Conservation (phyloP, 352 stramenopile species). For the Pythium myriotylum region DNA sequence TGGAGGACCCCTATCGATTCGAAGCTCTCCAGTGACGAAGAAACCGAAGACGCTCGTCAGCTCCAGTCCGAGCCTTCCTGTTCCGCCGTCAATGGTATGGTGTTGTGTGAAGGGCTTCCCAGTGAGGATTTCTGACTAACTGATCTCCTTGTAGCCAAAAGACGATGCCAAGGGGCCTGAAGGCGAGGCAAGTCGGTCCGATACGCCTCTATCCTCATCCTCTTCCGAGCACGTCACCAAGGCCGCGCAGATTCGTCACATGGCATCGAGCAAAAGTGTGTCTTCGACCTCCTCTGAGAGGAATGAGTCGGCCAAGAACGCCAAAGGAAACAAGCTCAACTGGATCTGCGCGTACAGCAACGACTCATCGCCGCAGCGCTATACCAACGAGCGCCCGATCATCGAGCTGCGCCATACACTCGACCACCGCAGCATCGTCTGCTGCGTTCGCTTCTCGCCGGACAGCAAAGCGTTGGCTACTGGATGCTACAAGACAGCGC, state of each 20-base stretch:
- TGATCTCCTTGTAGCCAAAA: too few relatives aligned
- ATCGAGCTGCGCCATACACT: constrained; percentile 84
- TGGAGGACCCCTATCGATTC: constrained; percentile 28
- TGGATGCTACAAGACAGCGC: constrained; percentile 80
- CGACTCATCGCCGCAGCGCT: constrained; percentile 56
- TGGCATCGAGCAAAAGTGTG: too few relatives aligned
- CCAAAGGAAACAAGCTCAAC: constrained; percentile 76
- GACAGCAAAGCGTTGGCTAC: constrained; percentile 84
- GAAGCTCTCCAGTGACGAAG: constrained; percentile 63
- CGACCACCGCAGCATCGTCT: constrained; percentile 86
- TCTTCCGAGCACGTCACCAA: too few relatives aligned
- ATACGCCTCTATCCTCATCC: too few relatives aligned
- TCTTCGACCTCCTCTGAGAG: too few relatives aligned
- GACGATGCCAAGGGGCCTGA: too few relatives aligned
- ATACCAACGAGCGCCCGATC: constrained; percentile 67
- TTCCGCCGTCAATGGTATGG: too few relatives aligned
- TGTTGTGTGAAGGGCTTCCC: too few relatives aligned
- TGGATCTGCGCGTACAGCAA: constrained; percentile 81
- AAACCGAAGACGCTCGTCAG: constrained; percentile 64
- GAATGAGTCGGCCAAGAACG: too few relatives aligned
- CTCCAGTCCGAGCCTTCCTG: constrained; percentile 48
- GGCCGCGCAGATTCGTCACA: too few relatives aligned
- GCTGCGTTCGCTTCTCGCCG: constrained; percentile 78
- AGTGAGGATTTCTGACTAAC: too few relatives aligned
- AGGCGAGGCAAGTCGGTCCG: too few relatives aligned